These are phyloP conservation scores for Panicum miliaceum DNA, from an alignment of 176 grass and related monocot genomes.

Conservation along the genomic window DNA sequence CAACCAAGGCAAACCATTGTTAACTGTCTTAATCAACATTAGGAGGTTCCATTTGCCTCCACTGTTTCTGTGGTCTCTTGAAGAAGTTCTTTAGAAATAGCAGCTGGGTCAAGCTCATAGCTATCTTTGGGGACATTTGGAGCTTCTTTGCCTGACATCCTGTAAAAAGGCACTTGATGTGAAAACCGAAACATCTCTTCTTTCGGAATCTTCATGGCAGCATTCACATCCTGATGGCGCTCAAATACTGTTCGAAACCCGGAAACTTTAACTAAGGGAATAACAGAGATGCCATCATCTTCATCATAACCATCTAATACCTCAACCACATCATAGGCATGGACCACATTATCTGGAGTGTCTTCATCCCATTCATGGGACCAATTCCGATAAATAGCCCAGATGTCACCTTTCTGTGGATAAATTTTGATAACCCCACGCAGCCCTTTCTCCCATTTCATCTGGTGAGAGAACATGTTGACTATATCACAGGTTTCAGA, in stretches of 20 bases:
- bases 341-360: conserved; percentile 59
- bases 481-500: conserved; percentile 55
- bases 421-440: conserved; percentile 66
- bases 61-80: conserved; percentile 39
- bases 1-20: conserved; percentile 17
- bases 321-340: conserved; percentile 65
- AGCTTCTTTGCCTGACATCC: conserved; percentile 64
- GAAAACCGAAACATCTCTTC: conserved; percentile 77
- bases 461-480: conserved; percentile 72
- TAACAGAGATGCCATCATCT: conserved; percentile 55
- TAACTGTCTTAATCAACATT: conserved; percentile 40
- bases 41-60: conserved; percentile 31
- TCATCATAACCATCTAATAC: conserved; percentile 56
- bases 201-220: conserved; percentile 51
- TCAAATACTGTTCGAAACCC: conserved; percentile 64
- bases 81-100: conserved; percentile 69
- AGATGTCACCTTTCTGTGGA: conserved; percentile 69
- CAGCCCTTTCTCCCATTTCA: conserved; percentile 62
- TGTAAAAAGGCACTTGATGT: conserved; percentile 71
- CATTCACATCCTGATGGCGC: conserved; percentile 36
- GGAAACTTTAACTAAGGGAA: conserved; percentile 57
- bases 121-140: conserved; percentile 61
- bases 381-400: conserved; percentile 71
- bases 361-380: conserved; percentile 60
- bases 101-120: conserved; percentile 71